phyloP scores from a whole-genome alignment of 371 early-diverging fungal species.

The Mucor saturninus region DNA sequence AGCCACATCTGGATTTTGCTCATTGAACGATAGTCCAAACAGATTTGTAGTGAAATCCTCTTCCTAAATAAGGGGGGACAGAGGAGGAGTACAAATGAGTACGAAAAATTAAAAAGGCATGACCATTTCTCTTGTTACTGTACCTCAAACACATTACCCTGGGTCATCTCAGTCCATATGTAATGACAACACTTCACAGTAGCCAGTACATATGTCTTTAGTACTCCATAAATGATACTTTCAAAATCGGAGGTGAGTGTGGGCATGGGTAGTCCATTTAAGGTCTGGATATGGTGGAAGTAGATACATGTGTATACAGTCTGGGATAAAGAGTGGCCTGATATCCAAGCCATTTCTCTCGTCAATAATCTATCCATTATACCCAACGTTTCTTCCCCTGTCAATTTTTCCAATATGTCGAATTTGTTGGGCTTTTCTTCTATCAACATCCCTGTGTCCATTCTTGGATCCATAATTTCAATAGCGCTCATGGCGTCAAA shows the following conservation, averaged over 20 bases:
- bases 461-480: constrained; percentile 86
- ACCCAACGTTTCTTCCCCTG: constrained; percentile 60
- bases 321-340: constrained; percentile 75
- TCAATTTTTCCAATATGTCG: constrained; percentile 44
- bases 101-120: neutral
- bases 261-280: constrained; percentile 36
- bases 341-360: constrained; percentile 76
- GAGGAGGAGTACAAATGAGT: too few species aligned
- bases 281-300: constrained; percentile 55
- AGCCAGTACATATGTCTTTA: constrained; percentile 59
- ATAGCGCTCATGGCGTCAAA: constrained; percentile 83
- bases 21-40: constrained; percentile 64
- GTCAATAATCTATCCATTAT: constrained; percentile 70
- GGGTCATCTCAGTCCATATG: constrained; percentile 66
- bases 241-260: constrained; percentile 14
- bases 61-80: constrained; percentile 41
- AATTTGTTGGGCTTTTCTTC: constrained; percentile 45
- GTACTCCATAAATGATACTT: constrained; percentile 46
- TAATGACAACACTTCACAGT: constrained; percentile 61
- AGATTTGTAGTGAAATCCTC: constrained; percentile 74
- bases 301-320: constrained; percentile 76
- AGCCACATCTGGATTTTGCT: constrained; percentile 50
- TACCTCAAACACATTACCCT: constrained; percentile 68
- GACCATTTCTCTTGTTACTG: neutral
- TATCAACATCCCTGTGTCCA: constrained; percentile 78